Evolutionary conservation across 2,329 filamentous ascomycete genomes (phyloP).

Genomic region (Neoarthrinium moseri): DNA sequence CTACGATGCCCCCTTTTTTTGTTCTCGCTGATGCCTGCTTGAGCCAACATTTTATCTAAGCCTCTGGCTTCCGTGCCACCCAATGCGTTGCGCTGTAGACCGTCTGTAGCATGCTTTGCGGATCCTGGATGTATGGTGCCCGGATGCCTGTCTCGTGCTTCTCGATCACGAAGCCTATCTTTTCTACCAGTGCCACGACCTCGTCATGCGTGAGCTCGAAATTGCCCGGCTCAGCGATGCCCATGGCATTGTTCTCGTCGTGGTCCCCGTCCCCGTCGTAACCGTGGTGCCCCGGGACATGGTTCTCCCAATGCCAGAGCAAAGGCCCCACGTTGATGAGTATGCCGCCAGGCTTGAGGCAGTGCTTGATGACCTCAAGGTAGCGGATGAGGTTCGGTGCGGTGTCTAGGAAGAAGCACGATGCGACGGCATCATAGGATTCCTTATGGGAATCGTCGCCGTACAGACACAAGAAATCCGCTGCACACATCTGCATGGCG

Average conservation of each 20-base stretch:
- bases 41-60: constrained; percentile 1
- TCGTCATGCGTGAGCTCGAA: constrained; percentile 91
- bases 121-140: constrained; percentile 85
- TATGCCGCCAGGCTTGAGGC: constrained; percentile 73
- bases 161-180: constrained; percentile 75
- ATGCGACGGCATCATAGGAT: constrained; percentile 77
- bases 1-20: background rate
- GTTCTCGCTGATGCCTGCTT: background rate
- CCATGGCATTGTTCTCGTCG: constrained; percentile 50
- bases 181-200: constrained; percentile 71
- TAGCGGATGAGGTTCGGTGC: constrained; percentile 92
- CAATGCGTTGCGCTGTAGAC: constrained; percentile 79
- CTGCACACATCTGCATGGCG: constrained; percentile 87
- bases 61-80: constrained; percentile 73
- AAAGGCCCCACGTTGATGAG: constrained; percentile 90
- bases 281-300: constrained; percentile 57
- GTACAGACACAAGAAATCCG: constrained; percentile 91
- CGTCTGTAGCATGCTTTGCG: constrained; percentile 81
- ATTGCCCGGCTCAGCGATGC: constrained; percentile 84
- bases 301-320: constrained; percentile 92
- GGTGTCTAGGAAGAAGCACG: constrained; percentile 96
- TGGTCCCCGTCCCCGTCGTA: constrained; percentile 50
- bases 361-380: constrained; percentile 77
- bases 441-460: constrained; percentile 58
- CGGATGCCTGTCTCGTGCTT: constrained; percentile 56